These are phyloP conservation scores for Nannizziopsis barbatae DNA, from an alignment of 2,329 filamentous ascomycete genomes.

Conservation along the genomic window DNA sequence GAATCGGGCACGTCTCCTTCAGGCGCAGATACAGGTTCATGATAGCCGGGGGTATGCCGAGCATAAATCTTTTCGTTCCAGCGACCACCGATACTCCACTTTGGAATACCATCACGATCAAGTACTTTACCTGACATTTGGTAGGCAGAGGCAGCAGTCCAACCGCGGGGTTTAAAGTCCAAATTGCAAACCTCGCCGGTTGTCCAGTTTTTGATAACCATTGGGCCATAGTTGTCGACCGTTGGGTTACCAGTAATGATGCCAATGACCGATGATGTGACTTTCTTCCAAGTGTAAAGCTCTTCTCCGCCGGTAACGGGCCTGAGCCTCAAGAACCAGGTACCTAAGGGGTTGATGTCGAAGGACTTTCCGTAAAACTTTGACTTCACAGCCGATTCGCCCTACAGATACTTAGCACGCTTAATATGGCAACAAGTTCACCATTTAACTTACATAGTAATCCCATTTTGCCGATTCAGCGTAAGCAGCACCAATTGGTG, in stretches of 20 bases:
- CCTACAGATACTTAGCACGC: constrained; percentile 36
- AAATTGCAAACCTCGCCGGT: constrained; percentile 82
- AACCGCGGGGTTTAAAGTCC: constrained; percentile 90
- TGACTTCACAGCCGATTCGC: constrained; percentile 86
- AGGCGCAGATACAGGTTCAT: constrained; percentile 53
- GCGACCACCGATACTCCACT: constrained; percentile 80
- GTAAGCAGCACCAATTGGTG: constrained; percentile 83
- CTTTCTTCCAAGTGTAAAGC: constrained; percentile 97
- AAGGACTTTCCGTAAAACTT: constrained; percentile 98
- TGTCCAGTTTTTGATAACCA: constrained; percentile 96
- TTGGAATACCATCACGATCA: constrained; percentile 64
- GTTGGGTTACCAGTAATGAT: constrained; percentile 95
- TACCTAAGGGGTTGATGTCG: constrained; percentile 90
- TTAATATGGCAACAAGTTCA: too few species aligned
- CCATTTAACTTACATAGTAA: constrained; percentile 52
- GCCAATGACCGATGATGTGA: constrained; percentile 91
- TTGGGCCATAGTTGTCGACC: constrained; percentile 94
- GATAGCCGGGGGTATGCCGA: constrained; percentile 79
- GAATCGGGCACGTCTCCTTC: constrained; percentile 42
- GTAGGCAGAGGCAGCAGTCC: constrained; percentile 88
- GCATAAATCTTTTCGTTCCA: constrained; percentile 99
- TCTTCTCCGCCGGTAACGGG: constrained; percentile 67
- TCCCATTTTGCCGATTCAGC: constrained; percentile 91
- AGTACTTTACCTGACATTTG: constrained; percentile 78
- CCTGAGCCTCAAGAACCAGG: constrained; percentile 85